Evolutionary conservation across 2,329 filamentous ascomycete species (phyloP).

Genomic region (Penicillium griseofulvum): DNA sequence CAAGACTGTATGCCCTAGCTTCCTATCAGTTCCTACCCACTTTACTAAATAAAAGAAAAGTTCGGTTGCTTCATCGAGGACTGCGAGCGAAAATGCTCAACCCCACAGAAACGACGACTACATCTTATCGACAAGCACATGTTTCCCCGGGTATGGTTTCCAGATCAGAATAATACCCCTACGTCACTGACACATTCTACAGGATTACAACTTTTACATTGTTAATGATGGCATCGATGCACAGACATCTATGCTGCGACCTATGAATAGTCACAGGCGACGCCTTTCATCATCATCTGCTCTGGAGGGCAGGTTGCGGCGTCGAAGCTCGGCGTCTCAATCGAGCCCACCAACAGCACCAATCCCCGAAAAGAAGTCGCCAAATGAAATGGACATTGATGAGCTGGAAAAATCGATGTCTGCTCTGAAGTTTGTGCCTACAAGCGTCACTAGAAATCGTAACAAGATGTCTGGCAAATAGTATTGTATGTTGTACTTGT

Average conservation of each 20-base stretch:
- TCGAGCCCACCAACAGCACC: conserved; percentile 12
- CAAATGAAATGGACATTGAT: conserved; percentile 34
- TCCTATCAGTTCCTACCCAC: background rate
- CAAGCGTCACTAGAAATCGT: conserved; percentile 38
- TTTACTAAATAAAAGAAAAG: conserved; percentile 41
- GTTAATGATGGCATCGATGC: conserved; percentile 88
- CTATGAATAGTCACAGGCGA: conserved; percentile 30
- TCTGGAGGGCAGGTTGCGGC: conserved; percentile 34
- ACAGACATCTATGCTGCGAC: conserved; percentile 70
- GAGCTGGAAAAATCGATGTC: conserved; percentile 46
- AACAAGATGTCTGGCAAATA: conserved; percentile 17
- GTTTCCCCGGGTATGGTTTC: conserved; percentile 64
- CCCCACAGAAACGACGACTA: conserved; percentile 76
- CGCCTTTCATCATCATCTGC: conserved; percentile 37
- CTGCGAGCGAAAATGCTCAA: conserved; percentile 81
- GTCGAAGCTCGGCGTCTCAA: conserved; percentile 32
- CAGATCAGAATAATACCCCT: background rate
- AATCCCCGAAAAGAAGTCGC: conserved; percentile 1
- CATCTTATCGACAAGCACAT: conserved; percentile 94
- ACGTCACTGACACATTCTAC: conserved; percentile 4
- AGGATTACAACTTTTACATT: conserved; percentile 82
- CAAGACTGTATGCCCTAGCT: conserved; percentile 64
- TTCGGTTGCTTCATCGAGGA: conserved; percentile 87
- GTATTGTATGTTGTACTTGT: background rate
- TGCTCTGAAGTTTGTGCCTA: conserved; percentile 45